Conservation (phyloP, 768 basidiomycete genomes). For the Hericium coralloides region DNA sequence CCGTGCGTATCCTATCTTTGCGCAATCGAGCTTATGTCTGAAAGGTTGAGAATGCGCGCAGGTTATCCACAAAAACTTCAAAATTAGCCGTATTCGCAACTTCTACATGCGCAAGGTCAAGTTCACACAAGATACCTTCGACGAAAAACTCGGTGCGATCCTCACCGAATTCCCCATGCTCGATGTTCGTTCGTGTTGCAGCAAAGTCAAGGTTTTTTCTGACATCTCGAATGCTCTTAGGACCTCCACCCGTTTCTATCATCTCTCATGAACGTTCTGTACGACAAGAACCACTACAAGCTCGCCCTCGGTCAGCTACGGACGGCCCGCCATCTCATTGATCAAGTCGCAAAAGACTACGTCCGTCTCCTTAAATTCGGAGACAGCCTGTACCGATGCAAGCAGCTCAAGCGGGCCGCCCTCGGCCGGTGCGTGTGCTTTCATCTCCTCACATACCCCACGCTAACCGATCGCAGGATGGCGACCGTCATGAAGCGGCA, state of each 20-base stretch:
- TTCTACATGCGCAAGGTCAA: slow-evolving; percentile 99
- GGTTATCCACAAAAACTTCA: slow-evolving; percentile 99
- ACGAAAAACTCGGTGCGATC: slow-evolving; percentile 91
- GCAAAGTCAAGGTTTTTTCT: slow-evolving; percentile 2
- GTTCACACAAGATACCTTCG: slow-evolving; percentile 94
- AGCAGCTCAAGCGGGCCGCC: slow-evolving; percentile 95
- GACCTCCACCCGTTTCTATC: slow-evolving; percentile 96
- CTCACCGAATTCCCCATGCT: slow-evolving; percentile 95
- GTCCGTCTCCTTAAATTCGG: slow-evolving; percentile 95
- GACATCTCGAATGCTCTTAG: slow-evolving; percentile 20
- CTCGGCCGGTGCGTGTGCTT: slow-evolving; percentile 73
- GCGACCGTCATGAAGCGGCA: slow-evolving; percentile 98
- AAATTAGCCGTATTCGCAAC: slow-evolving; percentile 96
- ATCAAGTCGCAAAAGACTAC: slow-evolving; percentile 96
- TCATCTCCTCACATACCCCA: neutral
- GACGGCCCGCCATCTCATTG: slow-evolving; percentile 91
- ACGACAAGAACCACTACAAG: slow-evolving; percentile 99
- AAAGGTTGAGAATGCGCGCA: slow-evolving; percentile 19
- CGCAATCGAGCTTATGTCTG: neutral
- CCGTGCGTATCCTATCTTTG: slow-evolving; percentile 38
- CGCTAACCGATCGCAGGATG: slow-evolving; percentile 50
- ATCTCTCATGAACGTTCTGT: slow-evolving; percentile 94
- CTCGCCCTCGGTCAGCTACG: slow-evolving; percentile 95
- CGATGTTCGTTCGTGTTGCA: slow-evolving; percentile 53
- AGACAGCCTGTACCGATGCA: slow-evolving; percentile 95